phyloP scores from a whole-genome alignment of 305 asterid genomes.

The Salvia sclarea region DNA sequence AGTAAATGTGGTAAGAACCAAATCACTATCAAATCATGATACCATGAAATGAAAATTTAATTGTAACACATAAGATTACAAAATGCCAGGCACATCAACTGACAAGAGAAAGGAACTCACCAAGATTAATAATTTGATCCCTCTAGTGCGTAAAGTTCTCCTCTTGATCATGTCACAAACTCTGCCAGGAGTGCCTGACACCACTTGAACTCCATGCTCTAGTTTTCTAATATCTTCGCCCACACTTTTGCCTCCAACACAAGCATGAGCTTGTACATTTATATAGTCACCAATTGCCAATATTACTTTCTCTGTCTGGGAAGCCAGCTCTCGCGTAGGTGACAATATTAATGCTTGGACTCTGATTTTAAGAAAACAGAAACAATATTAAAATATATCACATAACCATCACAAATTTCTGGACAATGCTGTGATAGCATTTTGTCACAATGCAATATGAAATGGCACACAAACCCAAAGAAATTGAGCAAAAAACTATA shows the following conservation, averaged over 20 bases:
- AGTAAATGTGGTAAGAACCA: background rate
- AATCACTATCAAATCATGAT: too few relatives aligned
- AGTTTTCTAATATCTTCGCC: slow-evolving; percentile 87
- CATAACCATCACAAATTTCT: too few relatives aligned
- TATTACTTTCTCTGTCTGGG: slow-evolving; percentile 88
- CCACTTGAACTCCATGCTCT: slow-evolving; percentile 92
- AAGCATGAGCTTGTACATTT: slow-evolving; percentile 84
- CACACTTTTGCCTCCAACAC: slow-evolving; percentile 90
- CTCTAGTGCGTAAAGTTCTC: slow-evolving; percentile 72
- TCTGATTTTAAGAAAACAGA: slow-evolving; percentile 41
- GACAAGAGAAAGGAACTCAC: slow-evolving; percentile 44
- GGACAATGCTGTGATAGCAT: too few relatives aligned
- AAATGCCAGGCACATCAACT: too few relatives aligned
- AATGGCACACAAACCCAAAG: too few relatives aligned
- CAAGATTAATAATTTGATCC: slow-evolving; percentile 71
- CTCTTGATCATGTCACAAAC: slow-evolving; percentile 94
- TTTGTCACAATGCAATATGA: too few relatives aligned
- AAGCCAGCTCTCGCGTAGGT: slow-evolving; percentile 92
- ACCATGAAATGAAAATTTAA: too few relatives aligned
- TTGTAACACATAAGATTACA: background rate
- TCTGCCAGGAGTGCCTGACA: slow-evolving; percentile 93
- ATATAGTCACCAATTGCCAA: slow-evolving; percentile 79
- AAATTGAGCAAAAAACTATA: too few relatives aligned
- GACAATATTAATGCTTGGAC: slow-evolving; percentile 90
- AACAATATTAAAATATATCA: too few relatives aligned